Percentiles rank a stretch among this genome's conserved stretches.
Conservation (phyloP, 2,329 filamentous ascomycete species). For the Exutisphaerella laricina region DNA sequence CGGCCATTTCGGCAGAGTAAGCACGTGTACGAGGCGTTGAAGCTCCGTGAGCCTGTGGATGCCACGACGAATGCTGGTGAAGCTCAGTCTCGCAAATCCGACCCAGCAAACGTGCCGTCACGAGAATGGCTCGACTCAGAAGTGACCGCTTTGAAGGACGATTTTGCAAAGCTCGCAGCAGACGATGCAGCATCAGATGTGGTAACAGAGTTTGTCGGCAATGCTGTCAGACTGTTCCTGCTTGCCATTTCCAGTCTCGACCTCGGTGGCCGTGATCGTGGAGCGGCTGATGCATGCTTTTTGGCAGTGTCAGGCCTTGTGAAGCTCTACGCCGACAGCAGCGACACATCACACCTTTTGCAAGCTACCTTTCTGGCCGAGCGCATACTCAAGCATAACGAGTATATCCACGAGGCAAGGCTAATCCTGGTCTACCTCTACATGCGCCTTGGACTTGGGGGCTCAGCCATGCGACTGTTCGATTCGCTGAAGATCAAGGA, state of each 20-base stretch:
- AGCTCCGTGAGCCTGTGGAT: slow-evolving; percentile 8
- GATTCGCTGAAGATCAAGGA: slow-evolving; percentile 33
- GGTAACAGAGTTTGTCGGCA: slow-evolving; percentile 22
- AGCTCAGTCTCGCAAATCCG: background rate
- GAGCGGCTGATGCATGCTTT: slow-evolving; percentile 29
- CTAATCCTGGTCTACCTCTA: slow-evolving; percentile 34
- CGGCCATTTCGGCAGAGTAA: slow-evolving; percentile 27
- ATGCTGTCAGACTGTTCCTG: slow-evolving; percentile 26
- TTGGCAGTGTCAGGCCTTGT: slow-evolving; percentile 31
- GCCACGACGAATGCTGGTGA: slow-evolving; percentile 6
- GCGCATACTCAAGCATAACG: slow-evolving; percentile 23
- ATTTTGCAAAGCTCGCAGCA: slow-evolving; percentile 19
- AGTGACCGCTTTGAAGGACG: slow-evolving; percentile 22
- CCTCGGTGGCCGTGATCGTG: slow-evolving; percentile 16
- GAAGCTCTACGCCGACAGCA: slow-evolving; percentile 20
- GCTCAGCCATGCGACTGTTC: slow-evolving; percentile 29
- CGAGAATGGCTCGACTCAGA: slow-evolving; percentile 22
- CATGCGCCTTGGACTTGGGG: slow-evolving; percentile 31
- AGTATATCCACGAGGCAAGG: slow-evolving; percentile 31
- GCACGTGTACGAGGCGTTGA: slow-evolving; percentile 28
- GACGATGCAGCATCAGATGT: slow-evolving; percentile 10
- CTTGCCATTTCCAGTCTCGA: slow-evolving; percentile 14
- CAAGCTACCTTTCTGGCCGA: slow-evolving; percentile 30
- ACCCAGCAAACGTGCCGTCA: slow-evolving; percentile 11
- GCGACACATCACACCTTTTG: slow-evolving; percentile 23